Conservation (phyloP, 75 land plant genomes). For the Cunninghamia lanceolata region DNA sequence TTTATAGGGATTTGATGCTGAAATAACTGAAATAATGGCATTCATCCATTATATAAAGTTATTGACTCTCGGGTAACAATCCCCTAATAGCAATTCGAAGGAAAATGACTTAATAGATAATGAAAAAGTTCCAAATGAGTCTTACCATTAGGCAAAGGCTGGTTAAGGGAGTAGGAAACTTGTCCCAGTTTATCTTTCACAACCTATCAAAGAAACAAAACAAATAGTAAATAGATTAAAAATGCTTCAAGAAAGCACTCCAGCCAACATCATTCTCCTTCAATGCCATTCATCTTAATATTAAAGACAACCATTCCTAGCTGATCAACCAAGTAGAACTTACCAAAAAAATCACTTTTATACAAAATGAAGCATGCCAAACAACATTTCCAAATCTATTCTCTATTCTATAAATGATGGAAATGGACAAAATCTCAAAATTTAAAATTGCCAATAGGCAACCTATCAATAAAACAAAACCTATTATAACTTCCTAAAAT, state of each 20-base stretch:
- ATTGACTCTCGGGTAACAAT: neutral
- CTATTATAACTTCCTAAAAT: neutral
- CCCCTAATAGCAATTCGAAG: neutral
- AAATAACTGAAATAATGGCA: too few species aligned
- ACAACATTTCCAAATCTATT: neutral
- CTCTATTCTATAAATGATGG: neutral
- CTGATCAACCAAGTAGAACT: neutral
- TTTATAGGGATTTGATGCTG: too few species aligned
- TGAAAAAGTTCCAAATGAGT: neutral
- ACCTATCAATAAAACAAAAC: neutral
- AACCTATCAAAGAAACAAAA: constrained; percentile 31
- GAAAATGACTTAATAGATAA: neutral
- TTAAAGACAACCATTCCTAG: neutral
- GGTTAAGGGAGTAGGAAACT: constrained; percentile 72
- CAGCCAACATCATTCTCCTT: neutral
- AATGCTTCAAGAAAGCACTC: neutral
- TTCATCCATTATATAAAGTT: too few species aligned
- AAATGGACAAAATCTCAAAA: neutral
- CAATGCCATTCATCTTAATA: too few species aligned
- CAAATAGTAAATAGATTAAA: neutral
- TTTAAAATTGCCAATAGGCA: neutral
- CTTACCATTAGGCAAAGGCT: constrained; percentile 52
- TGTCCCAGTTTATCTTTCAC: constrained; percentile 72
- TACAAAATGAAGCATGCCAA: neutral
- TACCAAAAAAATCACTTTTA: neutral